Percentiles rank a stretch among this genome's conserved stretches.
Conservation (phyloP, 768 basidiomycete genomes). For the Auriscalpium microsporum region DNA sequence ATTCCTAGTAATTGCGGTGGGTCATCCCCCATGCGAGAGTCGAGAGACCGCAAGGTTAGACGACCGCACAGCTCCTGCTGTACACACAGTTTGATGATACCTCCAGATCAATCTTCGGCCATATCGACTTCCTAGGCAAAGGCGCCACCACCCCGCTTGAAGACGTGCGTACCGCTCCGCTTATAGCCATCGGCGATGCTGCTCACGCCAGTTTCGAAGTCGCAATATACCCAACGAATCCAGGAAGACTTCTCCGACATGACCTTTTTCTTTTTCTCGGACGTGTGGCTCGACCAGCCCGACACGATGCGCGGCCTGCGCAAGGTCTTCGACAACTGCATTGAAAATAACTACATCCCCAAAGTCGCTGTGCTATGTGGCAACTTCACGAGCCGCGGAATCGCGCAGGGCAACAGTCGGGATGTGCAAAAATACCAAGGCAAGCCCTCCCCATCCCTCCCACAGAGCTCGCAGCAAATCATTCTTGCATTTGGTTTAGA, state of each 20-base stretch:
- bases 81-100: slow-evolving; percentile 30
- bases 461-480: neutral
- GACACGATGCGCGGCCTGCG: slow-evolving; percentile 71
- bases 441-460: slow-evolving; percentile 18
- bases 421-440: slow-evolving; percentile 85
- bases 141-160: slow-evolving; percentile 85
- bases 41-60: slow-evolving; percentile 72
- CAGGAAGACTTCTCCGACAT: slow-evolving; percentile 65
- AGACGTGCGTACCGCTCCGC: slow-evolving; percentile 52
- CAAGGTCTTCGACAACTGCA: slow-evolving; percentile 84
- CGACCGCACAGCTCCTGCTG: neutral
- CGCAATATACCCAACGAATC: slow-evolving; percentile 52
- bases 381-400: slow-evolving; percentile 83
- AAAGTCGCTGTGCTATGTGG: slow-evolving; percentile 89
- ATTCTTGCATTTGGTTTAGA: slow-evolving; percentile 37
- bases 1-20: slow-evolving; percentile 85
- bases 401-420: slow-evolving; percentile 67
- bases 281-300: slow-evolving; percentile 91
- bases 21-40: slow-evolving; percentile 94
- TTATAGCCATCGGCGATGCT: neutral
- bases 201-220: slow-evolving; percentile 21
- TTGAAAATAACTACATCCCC: slow-evolving; percentile 81
- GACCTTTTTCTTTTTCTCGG: slow-evolving; percentile 89
- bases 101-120: slow-evolving; percentile 89
- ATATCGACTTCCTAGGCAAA: slow-evolving; percentile 94